Evolutionary conservation across 805 yeast species (phyloP).

Genomic region (Blastobotrys mokoenaii): DNA sequence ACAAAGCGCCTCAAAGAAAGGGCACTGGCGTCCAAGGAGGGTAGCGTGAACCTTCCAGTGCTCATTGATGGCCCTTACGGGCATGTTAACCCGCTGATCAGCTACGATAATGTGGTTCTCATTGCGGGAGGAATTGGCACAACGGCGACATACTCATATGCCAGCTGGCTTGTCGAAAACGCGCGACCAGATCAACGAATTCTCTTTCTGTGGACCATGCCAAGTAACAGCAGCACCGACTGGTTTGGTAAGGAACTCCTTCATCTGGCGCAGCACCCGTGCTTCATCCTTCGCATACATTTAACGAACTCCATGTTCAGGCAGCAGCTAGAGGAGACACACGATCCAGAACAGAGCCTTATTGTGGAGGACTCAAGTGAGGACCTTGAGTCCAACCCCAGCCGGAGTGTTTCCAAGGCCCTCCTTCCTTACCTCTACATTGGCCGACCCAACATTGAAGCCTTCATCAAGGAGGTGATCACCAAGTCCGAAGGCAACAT

Average conservation of each 20-base stretch:
- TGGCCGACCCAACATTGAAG: constrained; percentile 9
- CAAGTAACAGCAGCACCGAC: constrained; percentile 41
- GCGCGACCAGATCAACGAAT: constrained; percentile 17
- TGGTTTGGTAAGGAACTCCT: constrained; percentile 42
- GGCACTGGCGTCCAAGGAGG: neutral
- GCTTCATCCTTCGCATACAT: neutral
- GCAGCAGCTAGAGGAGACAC: neutral
- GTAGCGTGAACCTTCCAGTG: constrained; percentile 19
- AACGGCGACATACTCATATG: constrained; percentile 43
- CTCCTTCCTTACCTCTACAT: neutral
- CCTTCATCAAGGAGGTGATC: constrained; percentile 9
- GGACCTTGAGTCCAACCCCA: neutral
- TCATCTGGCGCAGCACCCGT: constrained; percentile 16
- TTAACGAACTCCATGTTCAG: neutral
- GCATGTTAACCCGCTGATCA: constrained; percentile 31
- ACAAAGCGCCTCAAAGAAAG: constrained; percentile 10
- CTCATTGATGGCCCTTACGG: constrained; percentile 63
- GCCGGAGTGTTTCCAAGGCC: neutral
- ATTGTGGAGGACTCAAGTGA: neutral
- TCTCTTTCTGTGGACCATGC: constrained; percentile 53
- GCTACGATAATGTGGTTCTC: constrained; percentile 33
- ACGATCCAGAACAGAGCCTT: neutral
- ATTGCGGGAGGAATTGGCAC: constrained; percentile 58
- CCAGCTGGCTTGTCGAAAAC: constrained; percentile 17
- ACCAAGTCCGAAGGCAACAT: constrained; percentile 29